Evolutionary conservation across 2,329 filamentous ascomycete genomes (phyloP), one percentile per base, ranked within the genome.

Genomic region (Aspergillus pseudonomiae): DNA sequence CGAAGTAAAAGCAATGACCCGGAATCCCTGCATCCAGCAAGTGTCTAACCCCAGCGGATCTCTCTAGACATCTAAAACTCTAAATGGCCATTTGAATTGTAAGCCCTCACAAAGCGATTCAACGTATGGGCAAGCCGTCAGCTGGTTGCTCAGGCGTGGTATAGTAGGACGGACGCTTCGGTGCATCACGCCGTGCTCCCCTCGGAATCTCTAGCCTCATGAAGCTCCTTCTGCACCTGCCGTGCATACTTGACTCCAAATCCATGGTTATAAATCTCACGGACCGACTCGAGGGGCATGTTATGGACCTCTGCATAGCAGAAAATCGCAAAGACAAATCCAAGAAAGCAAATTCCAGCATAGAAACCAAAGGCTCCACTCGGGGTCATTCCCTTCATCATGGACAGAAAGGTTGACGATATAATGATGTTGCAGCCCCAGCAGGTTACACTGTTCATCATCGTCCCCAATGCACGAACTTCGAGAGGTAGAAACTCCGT

Each of bases 251-350:
- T 72, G 1, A 83, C 78, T 16, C 82, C 82, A 63, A 84, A 84
- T 0, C 81, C 81, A 53, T 83, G 76, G 50, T 78, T 70, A 67
- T 86, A 86, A 6, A 85, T 77, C 57, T 83, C 80, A 36, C 81
- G 75, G n/a, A 86, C 80, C 54, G 83, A 82, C 68, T 87, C 85
- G 3, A 86, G 74, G 21, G 83, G 81, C 78, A 86, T 82, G 12
- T 84, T 83, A 66, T 85, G 84, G 2, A 84, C 83, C 65, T 86
- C 83, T 0, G 84, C 84, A 67, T 85, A 86, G 67, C 75, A 84
- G 73, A 84, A 81, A 59, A 80, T 78, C 28, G 85, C 78, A 61
- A 81, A 76, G 6, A 43, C 12, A 24, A 54, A 54, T 4, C 52
- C 19, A 36, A 82, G 66, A 61, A 82, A 77, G 66, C 82, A 85